Percentiles rank a stretch among this genome's conserved stretches.
phyloP scores from a whole-genome alignment of 139 green algal species.

The Chlorella sorokiniana region DNA sequence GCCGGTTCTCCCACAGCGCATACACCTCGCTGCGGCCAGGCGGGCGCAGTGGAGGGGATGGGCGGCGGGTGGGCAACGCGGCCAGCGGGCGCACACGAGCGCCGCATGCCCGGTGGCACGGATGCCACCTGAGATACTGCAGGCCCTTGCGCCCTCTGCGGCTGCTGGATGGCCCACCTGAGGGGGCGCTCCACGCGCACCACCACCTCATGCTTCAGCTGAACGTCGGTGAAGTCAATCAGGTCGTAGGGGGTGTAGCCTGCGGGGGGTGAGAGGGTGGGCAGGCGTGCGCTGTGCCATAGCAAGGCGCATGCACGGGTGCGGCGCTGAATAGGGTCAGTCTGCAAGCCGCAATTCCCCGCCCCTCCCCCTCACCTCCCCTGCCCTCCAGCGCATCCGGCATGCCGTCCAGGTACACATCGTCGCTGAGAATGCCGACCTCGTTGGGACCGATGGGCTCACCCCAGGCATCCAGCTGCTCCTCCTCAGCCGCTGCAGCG shows the following conservation, averaged over 20 bases:
- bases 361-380: background rate
- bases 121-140: too few relatives aligned
- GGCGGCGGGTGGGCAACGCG: background rate
- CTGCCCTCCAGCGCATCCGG: constrained; percentile 2
- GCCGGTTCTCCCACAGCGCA: constrained; percentile 34
- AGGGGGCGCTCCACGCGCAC: constrained; percentile 33
- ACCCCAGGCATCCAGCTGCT: background rate
- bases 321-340: background rate
- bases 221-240: constrained; percentile 43
- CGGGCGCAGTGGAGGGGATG: background rate
- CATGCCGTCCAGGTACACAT: background rate
- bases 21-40: constrained; percentile 34
- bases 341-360: background rate
- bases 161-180: too few relatives aligned
- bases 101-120: background rate
- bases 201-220: constrained; percentile 43
- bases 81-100: background rate
- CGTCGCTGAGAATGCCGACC: constrained; percentile 8
- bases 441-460: background rate
- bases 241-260: constrained; percentile 52
- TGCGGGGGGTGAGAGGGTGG: background rate
- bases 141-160: too few relatives aligned
- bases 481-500: background rate
- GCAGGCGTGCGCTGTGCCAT: too few relatives aligned
- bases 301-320: background rate